Percentiles rank a stretch among this genome's conserved stretches.
Conservation (phyloP, 225 moss, liverwort and hornwort species). For the Physcomitrellopsis africana region DNA sequence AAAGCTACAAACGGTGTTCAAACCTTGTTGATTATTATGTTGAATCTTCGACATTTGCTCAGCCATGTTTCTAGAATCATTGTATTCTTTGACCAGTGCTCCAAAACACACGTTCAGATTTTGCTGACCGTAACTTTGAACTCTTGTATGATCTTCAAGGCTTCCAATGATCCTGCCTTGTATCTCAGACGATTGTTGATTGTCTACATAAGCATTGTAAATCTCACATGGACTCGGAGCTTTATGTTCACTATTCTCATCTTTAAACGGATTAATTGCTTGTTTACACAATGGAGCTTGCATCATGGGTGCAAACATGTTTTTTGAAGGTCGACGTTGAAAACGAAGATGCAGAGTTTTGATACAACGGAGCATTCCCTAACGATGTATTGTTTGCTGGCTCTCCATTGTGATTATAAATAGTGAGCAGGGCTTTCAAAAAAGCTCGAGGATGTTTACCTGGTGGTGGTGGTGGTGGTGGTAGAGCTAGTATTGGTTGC, state of each 20-base stretch:
- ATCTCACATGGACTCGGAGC: conserved; percentile 7
- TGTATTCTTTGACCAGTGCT: conserved; percentile 25
- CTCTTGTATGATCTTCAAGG: not conserved
- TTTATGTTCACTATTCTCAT: not conserved
- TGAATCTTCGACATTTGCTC: conserved; percentile 19
- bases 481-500: not conserved
- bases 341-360: conserved; percentile 16
- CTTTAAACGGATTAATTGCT: not conserved
- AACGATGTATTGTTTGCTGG: conserved; percentile 2
- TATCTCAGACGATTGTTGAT: not conserved
- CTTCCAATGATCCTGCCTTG: not conserved
- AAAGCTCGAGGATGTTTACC: not conserved
- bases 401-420: conserved; percentile 5
- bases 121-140: not conserved
- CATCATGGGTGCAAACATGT: conserved; percentile 14
- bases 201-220: not conserved
- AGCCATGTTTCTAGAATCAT: not conserved
- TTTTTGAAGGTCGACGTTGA: not conserved
- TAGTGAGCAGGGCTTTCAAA: conserved; percentile 23
- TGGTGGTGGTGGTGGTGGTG: not conserved
- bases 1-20: conserved; percentile 33
- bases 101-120: not conserved
- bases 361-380: not conserved
- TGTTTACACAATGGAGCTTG: conserved; percentile 10
- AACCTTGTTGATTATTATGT: conserved; percentile 25